Percentiles rank a stretch among this genome's conserved stretches.
Conservation (phyloP, 306 rosid species). For the Abrus precatorius region DNA sequence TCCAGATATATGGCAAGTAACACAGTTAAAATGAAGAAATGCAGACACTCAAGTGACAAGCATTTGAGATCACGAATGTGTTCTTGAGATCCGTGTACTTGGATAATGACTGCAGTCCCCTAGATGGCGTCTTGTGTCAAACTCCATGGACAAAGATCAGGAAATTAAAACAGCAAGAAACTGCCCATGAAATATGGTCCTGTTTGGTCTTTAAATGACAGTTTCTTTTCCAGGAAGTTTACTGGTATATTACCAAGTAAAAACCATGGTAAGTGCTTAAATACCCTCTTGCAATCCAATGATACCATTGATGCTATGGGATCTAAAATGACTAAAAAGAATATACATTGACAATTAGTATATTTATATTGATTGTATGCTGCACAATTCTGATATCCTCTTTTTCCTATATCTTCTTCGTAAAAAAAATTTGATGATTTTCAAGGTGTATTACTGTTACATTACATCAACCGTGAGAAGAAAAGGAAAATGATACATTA, state of each 20-base stretch:
- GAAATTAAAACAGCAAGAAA: not conserved
- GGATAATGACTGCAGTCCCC: not conserved
- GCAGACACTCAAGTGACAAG: not conserved
- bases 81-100: not conserved
- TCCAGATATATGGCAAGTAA: slow-evolving; percentile 9
- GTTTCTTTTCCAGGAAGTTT: not conserved
- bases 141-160: not conserved
- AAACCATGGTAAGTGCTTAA: not conserved
- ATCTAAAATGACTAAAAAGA: not conserved
- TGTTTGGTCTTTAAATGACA: not conserved
- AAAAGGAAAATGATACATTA: no score
- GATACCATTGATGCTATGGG: not conserved
- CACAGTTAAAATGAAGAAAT: slow-evolving; percentile 1
- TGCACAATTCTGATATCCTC: not conserved
- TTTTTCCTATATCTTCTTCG: not conserved
- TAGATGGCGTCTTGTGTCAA: not conserved
- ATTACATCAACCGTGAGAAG: no score
- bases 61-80: not conserved
- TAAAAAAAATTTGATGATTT: not conserved
- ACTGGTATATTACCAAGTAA: not conserved
- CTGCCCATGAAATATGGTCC: no score
- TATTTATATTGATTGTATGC: not conserved
- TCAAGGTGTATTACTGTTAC: not conserved
- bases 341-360: no score
- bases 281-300: no score